A percentile compares a stretch with the other conserved stretches of the same genome.
phyloP scores from a whole-genome alignment of 441 rosid genomes.

The Eutrema salsugineum region DNA sequence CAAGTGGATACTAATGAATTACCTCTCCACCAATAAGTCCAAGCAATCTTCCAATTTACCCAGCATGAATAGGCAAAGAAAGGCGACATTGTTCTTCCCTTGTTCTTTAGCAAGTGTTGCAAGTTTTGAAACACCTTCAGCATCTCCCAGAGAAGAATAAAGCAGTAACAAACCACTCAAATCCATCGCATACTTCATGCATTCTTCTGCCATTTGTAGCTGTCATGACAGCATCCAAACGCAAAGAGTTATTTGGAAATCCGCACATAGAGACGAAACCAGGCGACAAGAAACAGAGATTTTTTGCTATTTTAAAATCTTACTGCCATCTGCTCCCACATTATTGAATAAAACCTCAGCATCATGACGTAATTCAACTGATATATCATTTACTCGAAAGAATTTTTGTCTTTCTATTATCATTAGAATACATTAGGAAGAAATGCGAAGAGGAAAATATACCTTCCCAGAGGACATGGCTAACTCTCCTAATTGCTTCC shows the following conservation, averaged over 20 bases:
- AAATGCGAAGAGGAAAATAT: background rate
- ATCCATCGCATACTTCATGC: constrained; percentile 89
- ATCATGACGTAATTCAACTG: background rate
- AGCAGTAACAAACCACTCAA: constrained; percentile 90
- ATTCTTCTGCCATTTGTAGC: constrained; percentile 96
- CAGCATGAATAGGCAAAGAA: constrained; percentile 85
- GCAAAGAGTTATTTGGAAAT: background rate
- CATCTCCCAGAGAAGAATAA: constrained; percentile 94
- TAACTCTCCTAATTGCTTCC: constrained; percentile 97
- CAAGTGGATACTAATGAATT: constrained; percentile 24
- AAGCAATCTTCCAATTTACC: constrained; percentile 96
- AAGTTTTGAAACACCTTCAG: constrained; percentile 83
- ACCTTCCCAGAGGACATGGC: constrained; percentile 98
- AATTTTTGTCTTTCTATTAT: background rate
- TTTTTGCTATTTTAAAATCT: background rate
- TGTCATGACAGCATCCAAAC: constrained; percentile 5
- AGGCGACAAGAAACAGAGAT: background rate
- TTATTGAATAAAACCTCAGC: background rate
- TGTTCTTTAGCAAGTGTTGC: constrained; percentile 89
- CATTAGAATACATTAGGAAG: background rate
- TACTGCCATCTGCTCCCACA: background rate
- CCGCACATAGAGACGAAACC: constrained; percentile 23
- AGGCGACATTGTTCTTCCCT: constrained; percentile 92
- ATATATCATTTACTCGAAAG: background rate
- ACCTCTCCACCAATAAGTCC: constrained; percentile 92